Base-by-base conservation (phyloP, 2,329 filamentous ascomycete species). In the Fusarium oligoseptatum region DNA sequence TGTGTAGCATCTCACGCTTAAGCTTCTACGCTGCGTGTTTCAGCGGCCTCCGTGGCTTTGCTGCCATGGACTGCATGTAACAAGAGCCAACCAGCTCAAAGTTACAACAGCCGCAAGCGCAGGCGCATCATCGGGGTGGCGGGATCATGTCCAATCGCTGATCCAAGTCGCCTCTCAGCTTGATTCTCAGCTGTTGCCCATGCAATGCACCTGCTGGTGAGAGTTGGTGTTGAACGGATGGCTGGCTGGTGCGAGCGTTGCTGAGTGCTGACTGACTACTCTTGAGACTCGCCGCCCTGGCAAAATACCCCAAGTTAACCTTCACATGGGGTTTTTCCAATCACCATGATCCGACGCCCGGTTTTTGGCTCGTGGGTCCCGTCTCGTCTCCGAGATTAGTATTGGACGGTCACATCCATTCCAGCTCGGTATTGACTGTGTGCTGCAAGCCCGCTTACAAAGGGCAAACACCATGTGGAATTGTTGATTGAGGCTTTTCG, bases 301-400 rank as follows among this genome's bases (percentile, higher is more conserved):
- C 20, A 24, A 27, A 17, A 45, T 34, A 34, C 11, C 11, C 32
- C 22, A 27, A 48, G 43, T 48, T 9, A 6, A 37, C 64, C 62
- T 60, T 73, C 70, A 70, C 70, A 70, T 73, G 66, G 52, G 22
- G 48, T 58, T 39, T 32, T 36, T 24, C 32, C 22, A 39, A 27
- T 58, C 56, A 39, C 22, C 56, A 37, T 32, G 24, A 52, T 52
- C 22, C 45, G 45, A 50, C 24, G 22, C n/a, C 55, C 56, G 15
- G 55, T 24, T 39, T 58, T 39, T 58, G 56, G 56, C 56, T 58
- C 56, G 22, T 56, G 11, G 32, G 50, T 56, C 34, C 32, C 34
- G 34, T 36, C 34, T 36, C 34, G 34, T 36, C 60, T 24, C 43
- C 14, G 27, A 39, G 15, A 56, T 56, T 29, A 43, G 39, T 20